Percentiles rank a stretch among this genome's conserved stretches.
Evolutionary conservation across 2,329 filamentous ascomycete genomes (phyloP).

Genomic region (Calcarisporium arbuscula): DNA sequence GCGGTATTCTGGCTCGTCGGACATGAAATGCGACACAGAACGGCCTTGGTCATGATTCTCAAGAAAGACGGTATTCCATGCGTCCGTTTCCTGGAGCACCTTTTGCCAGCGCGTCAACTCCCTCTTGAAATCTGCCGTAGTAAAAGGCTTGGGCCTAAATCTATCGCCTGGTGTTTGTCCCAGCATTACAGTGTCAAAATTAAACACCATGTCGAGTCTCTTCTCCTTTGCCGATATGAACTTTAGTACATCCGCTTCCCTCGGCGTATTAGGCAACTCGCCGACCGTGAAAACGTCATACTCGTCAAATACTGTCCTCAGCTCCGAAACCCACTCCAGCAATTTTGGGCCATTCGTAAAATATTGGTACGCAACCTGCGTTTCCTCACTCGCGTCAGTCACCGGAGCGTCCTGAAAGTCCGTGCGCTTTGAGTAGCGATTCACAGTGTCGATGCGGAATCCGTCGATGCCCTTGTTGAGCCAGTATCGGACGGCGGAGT

Average conservation of each 20-base stretch:
- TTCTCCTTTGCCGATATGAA: constrained; percentile 41
- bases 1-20: constrained; percentile 36
- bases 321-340: constrained; percentile 28
- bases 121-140: no score
- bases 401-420: constrained; percentile 39
- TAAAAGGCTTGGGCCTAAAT: no score
- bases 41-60: constrained; percentile 61
- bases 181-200: neutral
- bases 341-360: constrained; percentile 51
- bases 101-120: no score
- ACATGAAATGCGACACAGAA: constrained; percentile 48
- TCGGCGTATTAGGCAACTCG: constrained; percentile 21
- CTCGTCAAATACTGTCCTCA: constrained; percentile 35
- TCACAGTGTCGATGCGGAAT: constrained; percentile 53
- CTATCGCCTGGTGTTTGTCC: no score
- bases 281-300: constrained; percentile 50
- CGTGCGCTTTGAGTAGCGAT: constrained; percentile 48
- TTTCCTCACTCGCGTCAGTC: constrained; percentile 22
- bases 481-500: constrained; percentile 56
- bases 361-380: constrained; percentile 31
- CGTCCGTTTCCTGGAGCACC: constrained; percentile 41
- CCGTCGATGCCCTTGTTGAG: constrained; percentile 53
- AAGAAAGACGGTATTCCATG: constrained; percentile 54
- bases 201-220: constrained; percentile 20
- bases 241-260: constrained; percentile 35